phyloP scores from a whole-genome alignment of 345 rosid species.

The Salix koriyanagi region DNA sequence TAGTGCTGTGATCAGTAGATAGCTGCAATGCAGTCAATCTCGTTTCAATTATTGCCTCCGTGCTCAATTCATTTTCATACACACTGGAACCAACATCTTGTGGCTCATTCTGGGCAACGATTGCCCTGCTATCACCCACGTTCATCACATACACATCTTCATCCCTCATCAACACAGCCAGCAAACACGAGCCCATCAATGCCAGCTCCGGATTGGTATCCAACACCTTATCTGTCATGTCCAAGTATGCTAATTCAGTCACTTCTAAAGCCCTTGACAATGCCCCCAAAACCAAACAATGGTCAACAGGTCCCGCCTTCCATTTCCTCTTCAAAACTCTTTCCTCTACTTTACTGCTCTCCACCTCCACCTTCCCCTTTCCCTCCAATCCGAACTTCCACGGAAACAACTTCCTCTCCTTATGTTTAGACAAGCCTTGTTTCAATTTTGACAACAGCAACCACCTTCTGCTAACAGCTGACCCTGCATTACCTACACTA shows the following conservation, averaged over 20 bases:
- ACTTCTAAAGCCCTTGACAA: constrained; percentile 76
- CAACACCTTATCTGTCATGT: constrained; percentile 90
- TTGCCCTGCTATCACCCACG: constrained; percentile 95
- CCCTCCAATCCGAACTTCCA: constrained; percentile 79
- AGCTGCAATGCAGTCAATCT: constrained; percentile 79
- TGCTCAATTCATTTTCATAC: constrained; percentile 30
- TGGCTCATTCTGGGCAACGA: constrained; percentile 71
- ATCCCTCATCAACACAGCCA: constrained; percentile 90
- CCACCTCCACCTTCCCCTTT: constrained; percentile 50
- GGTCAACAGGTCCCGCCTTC: constrained; percentile 80
- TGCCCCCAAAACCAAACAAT: constrained; percentile 69
- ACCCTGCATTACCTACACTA: constrained; percentile 47
- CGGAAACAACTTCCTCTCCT: constrained; percentile 64
- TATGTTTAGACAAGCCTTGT: constrained; percentile 69
- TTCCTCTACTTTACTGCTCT: constrained; percentile 49
- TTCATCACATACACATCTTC: constrained; percentile 97
- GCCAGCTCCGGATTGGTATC: constrained; percentile 89
- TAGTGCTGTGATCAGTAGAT: constrained; percentile 91
- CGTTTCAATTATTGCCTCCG: constrained; percentile 48
- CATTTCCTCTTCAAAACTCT: constrained; percentile 51
- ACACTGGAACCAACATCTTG: constrained; percentile 42
- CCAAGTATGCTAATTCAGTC: constrained; percentile 78
- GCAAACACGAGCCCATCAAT: constrained; percentile 91
- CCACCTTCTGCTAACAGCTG: constrained; percentile 78
- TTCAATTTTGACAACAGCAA: constrained; percentile 72